These are phyloP conservation scores for Cynanchum wilfordii DNA, from an alignment of 257 asterid species.

Conservation along the genomic window DNA sequence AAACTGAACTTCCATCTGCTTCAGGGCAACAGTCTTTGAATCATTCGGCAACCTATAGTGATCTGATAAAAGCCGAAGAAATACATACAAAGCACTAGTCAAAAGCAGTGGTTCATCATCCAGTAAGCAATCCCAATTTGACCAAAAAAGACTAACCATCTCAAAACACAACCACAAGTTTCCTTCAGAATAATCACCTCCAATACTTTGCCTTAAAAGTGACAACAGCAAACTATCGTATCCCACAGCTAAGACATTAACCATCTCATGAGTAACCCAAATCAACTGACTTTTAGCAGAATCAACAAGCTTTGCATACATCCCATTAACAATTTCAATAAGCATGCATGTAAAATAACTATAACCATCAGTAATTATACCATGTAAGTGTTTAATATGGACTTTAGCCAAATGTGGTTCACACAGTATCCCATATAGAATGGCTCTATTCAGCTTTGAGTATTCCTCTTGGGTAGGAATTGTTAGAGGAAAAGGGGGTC, in stretches of 20 bases:
- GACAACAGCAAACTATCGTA: conserved; percentile 57
- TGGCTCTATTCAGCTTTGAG: conserved; percentile 52
- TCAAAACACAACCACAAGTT: conserved; percentile 70
- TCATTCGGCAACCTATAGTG: conserved; percentile 44
- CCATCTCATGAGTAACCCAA: conserved; percentile 55
- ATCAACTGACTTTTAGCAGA: conserved; percentile 52
- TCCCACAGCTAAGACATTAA: conserved; percentile 53
- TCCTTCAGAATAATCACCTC: conserved; percentile 65
- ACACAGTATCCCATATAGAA: conserved; percentile 53
- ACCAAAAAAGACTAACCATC: conserved; percentile 44
- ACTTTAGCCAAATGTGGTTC: conserved; percentile 46
- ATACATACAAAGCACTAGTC: conserved; percentile 56
- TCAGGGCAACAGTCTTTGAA: conserved; percentile 39
- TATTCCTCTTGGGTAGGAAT: conserved; percentile 56
- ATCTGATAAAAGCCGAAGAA: conserved; percentile 66
- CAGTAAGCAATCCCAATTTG: conserved; percentile 51
- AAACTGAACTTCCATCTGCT: conserved; percentile 52
- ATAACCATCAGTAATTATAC: conserved; percentile 56
- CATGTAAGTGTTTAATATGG: conserved; percentile 72
- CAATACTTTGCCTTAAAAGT: conserved; percentile 65
- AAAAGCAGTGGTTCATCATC: conserved; percentile 58
- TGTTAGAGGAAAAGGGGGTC: conserved; percentile 63
- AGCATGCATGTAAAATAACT: conserved; percentile 50
- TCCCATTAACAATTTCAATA: conserved; percentile 45
- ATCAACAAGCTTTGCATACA: conserved; percentile 43